Base-by-base conservation (phyloP, 1,139 yeast genomes). In the Blastobotrys indianensis region DNA sequence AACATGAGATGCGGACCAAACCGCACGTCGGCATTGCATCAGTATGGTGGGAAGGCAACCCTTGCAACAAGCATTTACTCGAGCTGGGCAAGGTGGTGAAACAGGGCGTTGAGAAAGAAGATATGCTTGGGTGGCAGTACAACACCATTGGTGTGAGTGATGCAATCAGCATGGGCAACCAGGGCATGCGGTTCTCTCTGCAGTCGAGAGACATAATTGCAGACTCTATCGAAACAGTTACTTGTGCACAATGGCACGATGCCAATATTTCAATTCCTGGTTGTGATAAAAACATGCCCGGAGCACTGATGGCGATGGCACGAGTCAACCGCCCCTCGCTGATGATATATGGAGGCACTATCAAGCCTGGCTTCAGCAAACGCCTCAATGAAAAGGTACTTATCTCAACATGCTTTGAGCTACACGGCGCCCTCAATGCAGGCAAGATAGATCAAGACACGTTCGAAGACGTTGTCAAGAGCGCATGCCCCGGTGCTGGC, bases 31-130 rank as follows among this genome's bases (percentile, higher is more conserved):
- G 97, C 65, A 95, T 88, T 46, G 94, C 96, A 28, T 85, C 95
- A 3, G 90, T 87, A 50, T 88, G 97, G 97, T 88, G 95, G 95
- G 77, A 92, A 20, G 97, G 97, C 59, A 88, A 88, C 69, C 97
- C 97, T 33, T 88, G 97, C 72, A 88, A 88, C 70, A 85, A 86
- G 86, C 97, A 88, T 65, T 72, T 88, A 63, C 72, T 88, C 74
- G 96, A 86, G 49, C 74, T 88, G 59, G 87, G 87, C 70, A 66
- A 83, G 62, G 72, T 75, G 57, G 83, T 92, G 70, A 75, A 85
- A 23, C 82, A 73, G 32, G 82, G 95, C 9, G 87, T 88, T 47
- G 79, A 86, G 59, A 76, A 75, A 58, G 92, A 95, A 16, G 94
- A 94, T 8, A 72, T 88, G 63, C 87, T 85, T 66, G 95, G 87